phyloP scores from a whole-genome alignment of 805 yeast species.

The Starmerella tilneyi region DNA sequence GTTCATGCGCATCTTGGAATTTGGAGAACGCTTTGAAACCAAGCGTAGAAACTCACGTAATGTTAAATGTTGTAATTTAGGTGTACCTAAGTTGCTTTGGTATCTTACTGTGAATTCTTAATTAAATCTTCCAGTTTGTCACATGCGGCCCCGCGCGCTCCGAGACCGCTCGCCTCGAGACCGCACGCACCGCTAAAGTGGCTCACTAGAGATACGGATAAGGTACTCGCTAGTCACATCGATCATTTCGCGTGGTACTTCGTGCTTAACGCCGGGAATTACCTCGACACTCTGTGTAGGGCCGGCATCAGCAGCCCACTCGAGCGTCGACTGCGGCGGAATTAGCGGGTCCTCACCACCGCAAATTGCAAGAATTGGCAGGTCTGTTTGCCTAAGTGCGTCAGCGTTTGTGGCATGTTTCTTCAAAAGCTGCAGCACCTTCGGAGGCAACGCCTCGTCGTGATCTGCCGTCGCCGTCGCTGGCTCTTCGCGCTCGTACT shows the following conservation, averaged over 20 bases:
- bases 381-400: conserved; percentile 9
- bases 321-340: conserved; percentile 30
- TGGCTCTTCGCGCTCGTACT: conserved; percentile 13
- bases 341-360: conserved; percentile 34
- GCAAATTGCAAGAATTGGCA: conserved; percentile 28
- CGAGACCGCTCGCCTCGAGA: no score
- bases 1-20: no score
- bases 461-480: conserved; percentile 14
- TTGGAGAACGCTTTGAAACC: no score
- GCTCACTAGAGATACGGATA: conserved; percentile 8
- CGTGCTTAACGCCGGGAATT: conserved; percentile 30
- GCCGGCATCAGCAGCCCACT: conserved; percentile 26
- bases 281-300: conserved; percentile 24
- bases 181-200: not conserved
- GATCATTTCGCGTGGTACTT: conserved; percentile 28
- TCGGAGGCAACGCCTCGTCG: conserved; percentile 14
- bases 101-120: no score
- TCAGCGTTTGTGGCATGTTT: not conserved
- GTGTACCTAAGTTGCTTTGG: no score
- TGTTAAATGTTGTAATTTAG: no score
- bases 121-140: no score
- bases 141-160: no score
- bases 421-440: conserved; percentile 2
- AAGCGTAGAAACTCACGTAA: no score
- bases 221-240: conserved; percentile 25